phyloP scores from a whole-genome alignment of 1,284 basidiomycete species.

The Microbotryum intermedium region DNA sequence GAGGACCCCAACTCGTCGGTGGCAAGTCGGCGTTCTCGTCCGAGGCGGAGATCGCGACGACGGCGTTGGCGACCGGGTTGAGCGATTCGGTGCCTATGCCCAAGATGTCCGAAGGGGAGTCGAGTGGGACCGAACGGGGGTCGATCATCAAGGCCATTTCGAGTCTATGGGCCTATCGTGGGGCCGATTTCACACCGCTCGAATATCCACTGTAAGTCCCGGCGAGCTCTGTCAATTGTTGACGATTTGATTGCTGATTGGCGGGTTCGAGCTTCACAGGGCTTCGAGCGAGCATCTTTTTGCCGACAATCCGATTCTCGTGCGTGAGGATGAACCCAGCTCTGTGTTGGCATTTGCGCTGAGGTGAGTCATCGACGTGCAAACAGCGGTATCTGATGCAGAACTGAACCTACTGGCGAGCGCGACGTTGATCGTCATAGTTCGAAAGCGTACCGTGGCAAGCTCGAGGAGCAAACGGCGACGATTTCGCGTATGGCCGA shows the following conservation, averaged over 20 bases:
- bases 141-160: slow-evolving; percentile 81
- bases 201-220: slow-evolving; percentile 48
- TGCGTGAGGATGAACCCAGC: slow-evolving; percentile 94
- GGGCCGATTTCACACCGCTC: slow-evolving; percentile 47
- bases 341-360: slow-evolving; percentile 95
- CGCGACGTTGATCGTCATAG: no score
- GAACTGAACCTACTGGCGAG: no score
- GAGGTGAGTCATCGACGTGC: slow-evolving; percentile 49
- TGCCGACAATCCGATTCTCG: slow-evolving; percentile 87
- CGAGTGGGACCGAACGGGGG: slow-evolving; percentile 52
- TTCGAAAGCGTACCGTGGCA: slow-evolving; percentile 64
- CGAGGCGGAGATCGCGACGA: background rate
- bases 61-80: background rate
- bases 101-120: slow-evolving; percentile 42
- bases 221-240: background rate
- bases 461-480: slow-evolving; percentile 56
- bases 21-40: no score
- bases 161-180: slow-evolving; percentile 62
- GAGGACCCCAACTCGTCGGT: no score
- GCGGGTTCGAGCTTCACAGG: slow-evolving; percentile 20
- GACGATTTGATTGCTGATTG: background rate
- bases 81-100: no score
- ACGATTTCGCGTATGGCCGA: slow-evolving; percentile 59
- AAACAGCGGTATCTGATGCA: background rate
- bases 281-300: slow-evolving; percentile 71